These are phyloP conservation scores for Clarireedia paspali DNA, from an alignment of 2,329 filamentous ascomycete species.

Conservation along the genomic window DNA sequence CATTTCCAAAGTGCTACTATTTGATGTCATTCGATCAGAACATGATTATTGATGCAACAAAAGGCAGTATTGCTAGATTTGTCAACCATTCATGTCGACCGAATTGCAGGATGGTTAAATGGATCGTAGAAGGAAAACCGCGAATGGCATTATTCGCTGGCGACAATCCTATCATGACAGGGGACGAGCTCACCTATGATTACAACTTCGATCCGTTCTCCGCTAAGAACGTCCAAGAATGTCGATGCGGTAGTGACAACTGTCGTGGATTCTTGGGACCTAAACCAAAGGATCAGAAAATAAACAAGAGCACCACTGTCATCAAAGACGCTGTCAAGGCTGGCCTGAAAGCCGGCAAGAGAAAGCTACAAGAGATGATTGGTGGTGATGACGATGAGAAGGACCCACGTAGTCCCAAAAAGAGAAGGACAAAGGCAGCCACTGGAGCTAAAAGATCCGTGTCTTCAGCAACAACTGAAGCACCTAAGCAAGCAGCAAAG, in stretches of 20 bases:
- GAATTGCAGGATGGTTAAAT: slow-evolving; percentile 97
- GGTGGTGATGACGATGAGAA: slow-evolving; percentile 26
- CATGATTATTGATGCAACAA: slow-evolving; percentile 96
- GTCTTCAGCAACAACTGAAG: slow-evolving; percentile 29
- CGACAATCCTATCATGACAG: slow-evolving; percentile 81
- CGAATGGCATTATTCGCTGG: slow-evolving; percentile 96
- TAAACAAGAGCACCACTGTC: slow-evolving; percentile 35
- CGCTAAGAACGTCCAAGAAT: slow-evolving; percentile 60
- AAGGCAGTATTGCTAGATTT: slow-evolving; percentile 91
- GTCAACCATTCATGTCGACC: slow-evolving; percentile 97
- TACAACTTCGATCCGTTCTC: slow-evolving; percentile 67
- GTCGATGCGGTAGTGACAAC: slow-evolving; percentile 55
- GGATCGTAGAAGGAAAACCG: slow-evolving; percentile 88
- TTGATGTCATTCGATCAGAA: slow-evolving; percentile 98
- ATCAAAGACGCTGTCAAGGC: slow-evolving; percentile 28
- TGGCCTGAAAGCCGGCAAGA: slow-evolving; percentile 43
- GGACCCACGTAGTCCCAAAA: slow-evolving; percentile 31
- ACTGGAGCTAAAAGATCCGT: slow-evolving; percentile 31
- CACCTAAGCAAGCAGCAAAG: slow-evolving; percentile 32
- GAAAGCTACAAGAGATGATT: slow-evolving; percentile 48
- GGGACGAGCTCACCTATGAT: slow-evolving; percentile 95
- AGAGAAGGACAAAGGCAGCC: slow-evolving; percentile 39
- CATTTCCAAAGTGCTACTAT: slow-evolving; percentile 71
- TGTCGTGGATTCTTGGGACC: slow-evolving; percentile 58
- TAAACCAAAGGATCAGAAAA: slow-evolving; percentile 48